Conservation (phyloP, 495 filamentous ascomycete species). For the Paragyromitra xinjiangensis region DNA sequence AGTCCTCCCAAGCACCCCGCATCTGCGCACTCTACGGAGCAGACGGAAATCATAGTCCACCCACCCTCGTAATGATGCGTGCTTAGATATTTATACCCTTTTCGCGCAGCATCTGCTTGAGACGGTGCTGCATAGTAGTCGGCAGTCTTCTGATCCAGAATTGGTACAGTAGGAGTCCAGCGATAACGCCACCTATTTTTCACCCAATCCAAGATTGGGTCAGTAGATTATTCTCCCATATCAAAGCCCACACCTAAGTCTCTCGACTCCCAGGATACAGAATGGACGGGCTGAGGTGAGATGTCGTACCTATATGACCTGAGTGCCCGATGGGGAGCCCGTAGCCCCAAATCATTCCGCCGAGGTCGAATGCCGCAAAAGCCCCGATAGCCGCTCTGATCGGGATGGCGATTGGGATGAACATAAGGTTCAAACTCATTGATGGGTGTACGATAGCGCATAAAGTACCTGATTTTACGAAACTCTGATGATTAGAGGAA, state of each 20-base stretch:
- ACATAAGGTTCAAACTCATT: slow-evolving; percentile 39
- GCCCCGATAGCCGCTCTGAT: slow-evolving; percentile 26
- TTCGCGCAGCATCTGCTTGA: slow-evolving; percentile 29
- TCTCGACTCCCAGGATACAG: neutral
- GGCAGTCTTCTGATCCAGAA: slow-evolving; percentile 46
- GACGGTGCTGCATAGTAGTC: slow-evolving; percentile 29
- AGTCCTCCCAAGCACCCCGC: slow-evolving; percentile 12
- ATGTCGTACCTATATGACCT: slow-evolving; percentile 49
- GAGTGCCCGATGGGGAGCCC: slow-evolving; percentile 44
- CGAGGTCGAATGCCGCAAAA: slow-evolving; percentile 44
- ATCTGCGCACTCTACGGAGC: neutral
- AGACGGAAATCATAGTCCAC: neutral
- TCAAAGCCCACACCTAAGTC: neutral
- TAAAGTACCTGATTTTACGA: slow-evolving; percentile 38
- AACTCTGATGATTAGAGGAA: neutral
- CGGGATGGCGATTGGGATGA: slow-evolving; percentile 42
- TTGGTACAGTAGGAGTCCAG: slow-evolving; percentile 35
- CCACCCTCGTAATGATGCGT: neutral
- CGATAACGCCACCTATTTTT: slow-evolving; percentile 32
- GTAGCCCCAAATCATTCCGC: slow-evolving; percentile 51
- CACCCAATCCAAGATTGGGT: slow-evolving; percentile 14
- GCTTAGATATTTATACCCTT: slow-evolving; percentile 35
- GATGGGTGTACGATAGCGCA: slow-evolving; percentile 43
- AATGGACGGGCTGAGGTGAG: neutral
- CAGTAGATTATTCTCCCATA: slow-evolving; percentile 5